Base-by-base conservation (phyloP, 192 early-diverging fungal species). In the Phlyctochytrium bullatum region DNA sequence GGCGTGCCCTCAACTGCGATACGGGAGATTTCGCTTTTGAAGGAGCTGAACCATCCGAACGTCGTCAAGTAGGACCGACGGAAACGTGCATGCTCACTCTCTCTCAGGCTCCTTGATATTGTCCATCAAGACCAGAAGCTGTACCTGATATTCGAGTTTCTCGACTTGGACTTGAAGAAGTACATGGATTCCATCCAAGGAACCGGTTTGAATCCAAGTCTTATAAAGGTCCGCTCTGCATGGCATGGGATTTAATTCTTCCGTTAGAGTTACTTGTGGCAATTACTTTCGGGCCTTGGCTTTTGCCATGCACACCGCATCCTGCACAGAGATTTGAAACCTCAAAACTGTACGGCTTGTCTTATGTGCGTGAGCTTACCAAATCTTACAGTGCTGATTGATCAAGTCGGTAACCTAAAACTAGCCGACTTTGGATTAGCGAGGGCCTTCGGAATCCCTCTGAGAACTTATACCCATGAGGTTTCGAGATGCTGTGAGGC, bases 111-210 rank as follows among this genome's bases (percentile, higher is more conserved):
- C 30, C 94, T 97, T 73, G 96, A 98, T 82, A 96, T 99, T 36
- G 86, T 88, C 65, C 96, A 98, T 73, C 98, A 95, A 16, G 96
- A 98, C 73, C 94, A 95, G 80, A 98, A 95, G 78, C 77, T 99
- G 56, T 98, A 94, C 32, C 85, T 98, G 59, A 95, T 99, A 30
- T 99, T 98, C 83, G 98, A 98, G 77, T 98, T 91, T 75, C 78
- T 99, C 83, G 96, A 98, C 77, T 94, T 93, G 47, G 98, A 98
- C 77, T 79, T 98, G 74, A 99, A 98, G 56, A 98, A 99, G 87
- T 99, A 93, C 74, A 80, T 98, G 74, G 96, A 98, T 76, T 86
- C 85, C 1, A 90, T 62, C 52, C 71, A 66, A 23, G 78, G 80
- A 2, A 73, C 83, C 54, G 56, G 80, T 52, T 75, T 79, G 59